Evolutionary conservation across 768 basidiomycete genomes (phyloP), one percentile per base, ranked within the genome.

Genomic region (Boletus sp.): DNA sequence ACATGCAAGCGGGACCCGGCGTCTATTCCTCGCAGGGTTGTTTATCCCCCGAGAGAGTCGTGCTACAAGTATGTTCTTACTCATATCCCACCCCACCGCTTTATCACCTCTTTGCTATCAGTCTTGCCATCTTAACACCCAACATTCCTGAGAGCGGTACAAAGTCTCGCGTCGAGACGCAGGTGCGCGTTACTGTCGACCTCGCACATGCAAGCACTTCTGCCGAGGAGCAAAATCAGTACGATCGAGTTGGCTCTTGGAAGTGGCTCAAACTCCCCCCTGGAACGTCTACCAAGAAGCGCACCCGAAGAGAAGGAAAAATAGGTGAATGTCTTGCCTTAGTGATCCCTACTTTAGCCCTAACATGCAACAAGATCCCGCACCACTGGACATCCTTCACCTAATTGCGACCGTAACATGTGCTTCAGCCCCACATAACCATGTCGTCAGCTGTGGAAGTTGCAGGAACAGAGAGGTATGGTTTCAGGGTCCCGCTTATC

Each of bases 131-230:
- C 53, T 77, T 91, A 67, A 83, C 92, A 40, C 89, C 91, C 21
- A 91, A 84, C 64, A 84, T 96, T 50, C 92, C 93, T 6, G 82
- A 83, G 61, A 74, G 77, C 41, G 93, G 93, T 25, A 86, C 93
- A 14, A 95, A 96, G 72, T 93, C 90, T 44, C 83, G 93, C 33
- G 93, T 96, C n/a, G 93, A 96, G 70, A 96, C 93, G 3, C 93
- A 96, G 76, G 85, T 96, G 46, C 85, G 93, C 65, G 82, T 95
- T 38, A 83, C 86, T 4, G 77, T 96, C 37, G 88, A 93, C 65
- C 76, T 92, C 46, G 87, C 87, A 5, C 83, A 87, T 62, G 77
- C 84, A 23, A 84, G 79, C 62, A 68, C 75, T 6, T 81, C 85
- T 5, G 78, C 81, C 2, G 76, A 77, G 8, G 82, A 88, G 58